A percentile compares a stretch with the other conserved stretches of the same genome.
Conservation (phyloP, 2,329 filamentous ascomycete genomes). For the Penicillium sp. region DNA sequence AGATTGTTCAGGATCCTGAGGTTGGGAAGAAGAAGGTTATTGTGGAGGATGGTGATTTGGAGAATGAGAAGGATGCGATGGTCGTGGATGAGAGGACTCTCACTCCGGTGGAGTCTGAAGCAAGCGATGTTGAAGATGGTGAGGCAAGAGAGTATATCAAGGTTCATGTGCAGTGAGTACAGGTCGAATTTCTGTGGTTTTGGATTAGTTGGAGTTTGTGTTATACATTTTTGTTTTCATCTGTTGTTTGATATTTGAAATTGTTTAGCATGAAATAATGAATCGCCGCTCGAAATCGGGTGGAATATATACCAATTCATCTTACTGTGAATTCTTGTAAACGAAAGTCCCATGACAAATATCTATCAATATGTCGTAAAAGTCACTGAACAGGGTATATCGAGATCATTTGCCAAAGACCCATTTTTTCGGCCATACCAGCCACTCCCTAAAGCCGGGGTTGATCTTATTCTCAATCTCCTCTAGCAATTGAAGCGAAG, state of each 20-base stretch:
- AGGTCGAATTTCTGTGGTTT: background rate
- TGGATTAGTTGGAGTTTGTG: background rate
- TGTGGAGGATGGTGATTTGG: constrained; percentile 18
- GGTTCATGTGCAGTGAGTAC: constrained; percentile 22
- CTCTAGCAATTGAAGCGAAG: constrained; percentile 12
- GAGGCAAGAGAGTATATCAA: constrained; percentile 28
- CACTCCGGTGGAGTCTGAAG: constrained; percentile 25
- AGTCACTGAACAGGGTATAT: background rate
- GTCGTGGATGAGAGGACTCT: constrained; percentile 26
- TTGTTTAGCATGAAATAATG: background rate
- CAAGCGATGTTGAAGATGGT: constrained; percentile 16
- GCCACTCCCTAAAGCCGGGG: constrained; percentile 16
- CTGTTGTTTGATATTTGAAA: background rate
- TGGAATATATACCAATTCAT: background rate
- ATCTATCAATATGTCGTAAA: background rate
- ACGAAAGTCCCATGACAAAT: background rate
- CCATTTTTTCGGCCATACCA: constrained; percentile 20
- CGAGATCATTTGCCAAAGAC: constrained; percentile 11
- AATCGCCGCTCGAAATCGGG: background rate
- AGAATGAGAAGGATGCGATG: constrained; percentile 20
- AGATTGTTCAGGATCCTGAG: constrained; percentile 49
- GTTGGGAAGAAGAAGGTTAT: constrained; percentile 21
- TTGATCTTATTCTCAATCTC: constrained; percentile 21
- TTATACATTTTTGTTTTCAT: background rate
- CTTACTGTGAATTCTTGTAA: background rate